phyloP scores from a whole-genome alignment of 1,284 basidiomycete genomes.

The Neolentinus lepideus region DNA sequence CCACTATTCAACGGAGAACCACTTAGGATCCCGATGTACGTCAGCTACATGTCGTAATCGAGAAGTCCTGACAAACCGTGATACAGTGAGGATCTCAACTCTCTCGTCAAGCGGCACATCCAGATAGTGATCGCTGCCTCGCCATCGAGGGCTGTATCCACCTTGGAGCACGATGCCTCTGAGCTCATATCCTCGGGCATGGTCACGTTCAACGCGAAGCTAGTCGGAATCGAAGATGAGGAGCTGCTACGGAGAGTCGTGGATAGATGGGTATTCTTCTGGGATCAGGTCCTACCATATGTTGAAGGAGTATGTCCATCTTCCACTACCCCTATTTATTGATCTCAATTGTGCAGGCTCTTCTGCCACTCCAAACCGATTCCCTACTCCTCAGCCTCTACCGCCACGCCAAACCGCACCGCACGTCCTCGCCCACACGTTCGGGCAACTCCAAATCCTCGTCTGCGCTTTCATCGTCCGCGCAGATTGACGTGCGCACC shows the following conservation, averaged over 20 bases:
- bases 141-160: slow-evolving; percentile 55
- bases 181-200: slow-evolving; percentile 86
- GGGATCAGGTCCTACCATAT: slow-evolving; percentile 88
- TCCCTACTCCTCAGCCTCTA: slow-evolving; percentile 59
- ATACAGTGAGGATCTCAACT: slow-evolving; percentile 81
- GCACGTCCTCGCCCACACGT: slow-evolving; percentile 21
- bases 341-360: slow-evolving; percentile 36
- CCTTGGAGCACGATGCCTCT: slow-evolving; percentile 73
- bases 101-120: slow-evolving; percentile 73
- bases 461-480: slow-evolving; percentile 21
- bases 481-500: slow-evolving; percentile 73
- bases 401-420: slow-evolving; percentile 50
- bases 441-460: not conserved
- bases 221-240: slow-evolving; percentile 67
- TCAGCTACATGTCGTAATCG: not conserved
- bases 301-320: slow-evolving; percentile 66
- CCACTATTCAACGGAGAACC: slow-evolving; percentile 91
- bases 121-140: slow-evolving; percentile 56
- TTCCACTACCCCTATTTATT: slow-evolving; percentile 2
- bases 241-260: slow-evolving; percentile 73
- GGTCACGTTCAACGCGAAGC: slow-evolving; percentile 85
- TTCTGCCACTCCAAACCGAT: slow-evolving; percentile 74
- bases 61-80: not conserved
- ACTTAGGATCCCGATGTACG: slow-evolving; percentile 75
- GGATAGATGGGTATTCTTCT: slow-evolving; percentile 93